Conservation (phyloP, 495 filamentous ascomycete species). For the Clavariopsis aquatica region DNA sequence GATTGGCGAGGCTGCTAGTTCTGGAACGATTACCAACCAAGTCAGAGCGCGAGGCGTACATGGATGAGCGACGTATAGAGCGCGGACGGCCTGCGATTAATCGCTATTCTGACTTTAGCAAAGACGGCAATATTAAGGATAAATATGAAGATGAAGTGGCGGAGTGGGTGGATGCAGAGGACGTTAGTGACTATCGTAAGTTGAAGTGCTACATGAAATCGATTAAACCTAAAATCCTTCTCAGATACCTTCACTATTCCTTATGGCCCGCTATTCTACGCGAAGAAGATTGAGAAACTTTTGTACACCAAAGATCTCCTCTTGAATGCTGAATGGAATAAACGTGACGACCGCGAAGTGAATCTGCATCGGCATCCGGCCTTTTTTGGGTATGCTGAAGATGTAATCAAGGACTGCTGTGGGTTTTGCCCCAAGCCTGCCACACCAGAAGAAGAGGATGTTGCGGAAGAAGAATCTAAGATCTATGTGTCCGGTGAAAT, state of each 20-base stretch:
- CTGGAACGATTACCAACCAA: slow-evolving; percentile 71
- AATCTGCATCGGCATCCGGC: slow-evolving; percentile 79
- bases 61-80: slow-evolving; percentile 65
- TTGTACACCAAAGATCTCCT: slow-evolving; percentile 77
- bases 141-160: slow-evolving; percentile 72
- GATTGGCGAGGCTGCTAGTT: slow-evolving; percentile 78
- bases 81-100: slow-evolving; percentile 60
- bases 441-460: slow-evolving; percentile 67
- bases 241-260: slow-evolving; percentile 57
- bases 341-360: slow-evolving; percentile 65
- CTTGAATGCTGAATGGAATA: slow-evolving; percentile 87
- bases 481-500: slow-evolving; percentile 70
- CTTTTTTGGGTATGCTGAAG: slow-evolving; percentile 64
- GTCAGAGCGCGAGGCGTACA: slow-evolving; percentile 64
- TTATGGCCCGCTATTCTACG: slow-evolving; percentile 69
- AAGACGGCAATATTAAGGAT: slow-evolving; percentile 68
- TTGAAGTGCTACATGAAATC: neutral
- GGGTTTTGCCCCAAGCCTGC: slow-evolving; percentile 68
- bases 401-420: slow-evolving; percentile 78
- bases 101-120: slow-evolving; percentile 28
- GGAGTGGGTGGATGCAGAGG: slow-evolving; percentile 74
- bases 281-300: slow-evolving; percentile 73
- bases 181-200: slow-evolving; percentile 66
- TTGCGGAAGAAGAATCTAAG: slow-evolving; percentile 69
- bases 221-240: neutral